These are phyloP conservation scores for Meira miltonrushii DNA, from an alignment of 1,284 basidiomycete species.

Conservation along the genomic window DNA sequence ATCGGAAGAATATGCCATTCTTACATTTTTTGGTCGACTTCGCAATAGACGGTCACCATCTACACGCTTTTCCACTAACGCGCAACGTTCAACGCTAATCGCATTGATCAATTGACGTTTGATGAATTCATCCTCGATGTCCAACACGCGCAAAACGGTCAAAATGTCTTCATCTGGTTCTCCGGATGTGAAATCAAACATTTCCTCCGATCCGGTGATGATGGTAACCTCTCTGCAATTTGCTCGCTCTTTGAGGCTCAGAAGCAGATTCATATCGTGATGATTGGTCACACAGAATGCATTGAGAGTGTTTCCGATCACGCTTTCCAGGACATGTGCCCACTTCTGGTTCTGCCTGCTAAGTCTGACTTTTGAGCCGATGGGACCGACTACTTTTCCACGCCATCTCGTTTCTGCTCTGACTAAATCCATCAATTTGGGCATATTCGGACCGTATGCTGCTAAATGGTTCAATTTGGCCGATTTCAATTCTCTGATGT, in stretches of 20 bases:
- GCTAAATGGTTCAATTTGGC: slow-evolving; percentile 28
- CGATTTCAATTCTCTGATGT: slow-evolving; percentile 15
- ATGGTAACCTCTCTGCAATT: slow-evolving; percentile 34
- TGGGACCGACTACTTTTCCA: slow-evolving; percentile 56
- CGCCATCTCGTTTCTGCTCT: slow-evolving; percentile 57
- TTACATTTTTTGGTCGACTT: slow-evolving; percentile 39
- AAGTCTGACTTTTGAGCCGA: slow-evolving; percentile 83
- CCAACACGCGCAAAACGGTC: slow-evolving; percentile 78
- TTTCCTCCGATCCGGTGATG: slow-evolving; percentile 56
- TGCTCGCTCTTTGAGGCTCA: slow-evolving; percentile 58
- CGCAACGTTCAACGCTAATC: slow-evolving; percentile 65
- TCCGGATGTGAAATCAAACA: slow-evolving; percentile 46
- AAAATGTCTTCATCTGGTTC: slow-evolving; percentile 62
- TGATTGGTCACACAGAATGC: slow-evolving; percentile 73
- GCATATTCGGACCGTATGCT: slow-evolving; percentile 40
- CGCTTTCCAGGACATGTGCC: slow-evolving; percentile 64
- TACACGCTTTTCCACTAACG: slow-evolving; percentile 59
- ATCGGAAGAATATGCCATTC: slow-evolving; percentile 43
- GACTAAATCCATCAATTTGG: slow-evolving; percentile 52
- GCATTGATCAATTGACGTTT: slow-evolving; percentile 76
- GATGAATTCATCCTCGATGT: slow-evolving; percentile 72
- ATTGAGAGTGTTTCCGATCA: slow-evolving; percentile 64
- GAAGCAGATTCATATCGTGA: slow-evolving; percentile 64
- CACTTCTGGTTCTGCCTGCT: slow-evolving; percentile 63
- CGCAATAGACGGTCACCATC: slow-evolving; percentile 50